Percentiles rank a stretch among this genome's conserved stretches.
phyloP scores from a whole-genome alignment of 371 early-diverging fungal genomes.

The Fennellomyces sp. region DNA sequence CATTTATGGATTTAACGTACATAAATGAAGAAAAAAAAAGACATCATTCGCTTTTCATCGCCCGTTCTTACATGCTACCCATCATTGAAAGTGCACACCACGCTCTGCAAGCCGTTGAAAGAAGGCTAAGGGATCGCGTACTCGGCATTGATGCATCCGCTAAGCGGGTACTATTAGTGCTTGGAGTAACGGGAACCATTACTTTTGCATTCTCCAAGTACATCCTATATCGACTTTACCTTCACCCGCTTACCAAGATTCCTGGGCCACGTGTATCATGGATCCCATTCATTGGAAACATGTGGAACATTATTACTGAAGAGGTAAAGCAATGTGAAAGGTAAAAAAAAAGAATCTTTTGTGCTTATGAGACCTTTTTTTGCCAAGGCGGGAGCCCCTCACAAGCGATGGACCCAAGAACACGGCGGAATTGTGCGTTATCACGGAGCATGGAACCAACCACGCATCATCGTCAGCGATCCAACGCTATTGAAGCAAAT shows the following conservation, averaged over 20 bases:
- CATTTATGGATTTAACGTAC: too few species aligned
- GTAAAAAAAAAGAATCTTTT: background rate
- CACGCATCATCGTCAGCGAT: conserved; percentile 52
- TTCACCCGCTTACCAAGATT: conserved; percentile 49
- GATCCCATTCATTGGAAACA: conserved; percentile 58
- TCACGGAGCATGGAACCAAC: conserved; percentile 48
- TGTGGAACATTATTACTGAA: conserved; percentile 44
- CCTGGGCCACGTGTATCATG: conserved; percentile 65
- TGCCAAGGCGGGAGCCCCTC: conserved; percentile 48
- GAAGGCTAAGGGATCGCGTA: background rate
- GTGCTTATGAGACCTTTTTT: background rate
- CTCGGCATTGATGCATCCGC: background rate
- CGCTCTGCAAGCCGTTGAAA: background rate
- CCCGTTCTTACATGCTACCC: background rate
- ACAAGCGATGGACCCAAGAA: conserved; percentile 52
- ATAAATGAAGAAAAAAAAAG: background rate
- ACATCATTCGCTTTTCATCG: background rate
- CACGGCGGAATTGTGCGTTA: conserved; percentile 58
- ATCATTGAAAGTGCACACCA: background rate
- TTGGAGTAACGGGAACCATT: background rate
- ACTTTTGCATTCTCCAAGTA: conserved; percentile 10
- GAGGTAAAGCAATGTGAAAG: conserved; percentile 38
- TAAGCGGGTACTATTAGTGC: background rate
- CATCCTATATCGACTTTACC: conserved; percentile 48
- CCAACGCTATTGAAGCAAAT: conserved; percentile 53